These are phyloP conservation scores for Remersonia thermophila DNA, from an alignment of 2,329 filamentous ascomycete genomes.

Conservation along the genomic window DNA sequence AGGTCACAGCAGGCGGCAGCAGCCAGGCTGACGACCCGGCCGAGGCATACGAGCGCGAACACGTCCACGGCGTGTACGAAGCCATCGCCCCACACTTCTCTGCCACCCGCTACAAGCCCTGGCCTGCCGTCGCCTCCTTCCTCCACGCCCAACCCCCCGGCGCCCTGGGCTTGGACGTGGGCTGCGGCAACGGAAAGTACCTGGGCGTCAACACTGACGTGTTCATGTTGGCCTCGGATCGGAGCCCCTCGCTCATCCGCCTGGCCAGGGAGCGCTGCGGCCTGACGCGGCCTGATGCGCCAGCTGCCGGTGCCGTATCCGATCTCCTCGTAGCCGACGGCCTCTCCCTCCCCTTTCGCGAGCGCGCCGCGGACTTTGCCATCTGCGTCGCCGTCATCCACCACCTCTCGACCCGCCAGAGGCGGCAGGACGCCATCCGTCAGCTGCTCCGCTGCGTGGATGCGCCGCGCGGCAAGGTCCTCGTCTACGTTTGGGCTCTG, in stretches of 20 bases:
- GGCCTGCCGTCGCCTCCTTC: slow-evolving; percentile 81
- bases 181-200: slow-evolving; percentile 97
- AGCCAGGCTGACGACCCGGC: slow-evolving; percentile 21
- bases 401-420: slow-evolving; percentile 68
- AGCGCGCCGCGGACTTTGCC: slow-evolving; percentile 56
- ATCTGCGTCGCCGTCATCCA: slow-evolving; percentile 93
- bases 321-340: slow-evolving; percentile 70
- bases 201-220: slow-evolving; percentile 64
- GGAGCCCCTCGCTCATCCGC: slow-evolving; percentile 47
- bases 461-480: slow-evolving; percentile 44
- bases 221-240: slow-evolving; percentile 75
- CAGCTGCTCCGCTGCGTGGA: slow-evolving; percentile 57
- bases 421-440: slow-evolving; percentile 60
- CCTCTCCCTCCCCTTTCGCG: slow-evolving; percentile 67
- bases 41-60: slow-evolving; percentile 62
- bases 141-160: slow-evolving; percentile 53
- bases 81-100: slow-evolving; percentile 77
- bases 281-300: no score
- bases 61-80: slow-evolving; percentile 89
- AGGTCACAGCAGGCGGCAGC: no score
- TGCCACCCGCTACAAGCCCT: slow-evolving; percentile 68
- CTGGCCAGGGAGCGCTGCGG: slow-evolving; percentile 35
- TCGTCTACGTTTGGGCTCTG: slow-evolving; percentile 91
- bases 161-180: slow-evolving; percentile 75
- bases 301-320: no score